Conservation (phyloP, 2,329 filamentous ascomycete genomes). For the Alternaria sp. region DNA sequence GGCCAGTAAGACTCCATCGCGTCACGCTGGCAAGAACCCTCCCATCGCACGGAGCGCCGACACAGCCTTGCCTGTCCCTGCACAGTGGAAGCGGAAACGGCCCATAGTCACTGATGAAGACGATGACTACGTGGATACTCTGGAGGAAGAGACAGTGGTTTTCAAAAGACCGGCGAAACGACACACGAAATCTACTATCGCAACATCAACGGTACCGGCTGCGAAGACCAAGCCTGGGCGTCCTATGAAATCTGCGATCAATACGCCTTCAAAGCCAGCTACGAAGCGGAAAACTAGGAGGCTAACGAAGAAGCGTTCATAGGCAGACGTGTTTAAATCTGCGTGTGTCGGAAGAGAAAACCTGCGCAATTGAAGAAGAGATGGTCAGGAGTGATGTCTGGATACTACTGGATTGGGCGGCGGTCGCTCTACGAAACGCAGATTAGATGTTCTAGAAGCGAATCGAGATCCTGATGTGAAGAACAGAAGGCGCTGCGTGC, state of each 20-base stretch:
- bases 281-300: neutral
- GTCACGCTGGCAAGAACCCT: too few species aligned
- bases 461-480: too few species aligned
- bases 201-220: too few species aligned
- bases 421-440: neutral
- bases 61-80: neutral
- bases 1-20: neutral
- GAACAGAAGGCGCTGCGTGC: too few species aligned
- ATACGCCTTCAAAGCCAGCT: too few species aligned
- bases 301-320: neutral
- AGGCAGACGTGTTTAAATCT: too few species aligned
- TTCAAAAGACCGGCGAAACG: neutral
- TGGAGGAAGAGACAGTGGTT: neutral
- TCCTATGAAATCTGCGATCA: neutral
- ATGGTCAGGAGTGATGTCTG: neutral
- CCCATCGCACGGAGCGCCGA: neutral
- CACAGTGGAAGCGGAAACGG: neutral
- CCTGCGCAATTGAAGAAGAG: neutral
- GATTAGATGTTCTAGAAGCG: too few species aligned
- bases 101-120: neutral
- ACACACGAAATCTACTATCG: neutral
- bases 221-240: neutral
- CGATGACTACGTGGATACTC: neutral
- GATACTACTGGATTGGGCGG: neutral
- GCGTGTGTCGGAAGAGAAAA: neutral